Percentiles rank a stretch among this genome's conserved stretches.
These are phyloP conservation scores for Candida chauliodis DNA, from an alignment of 805 yeast species.

Conservation along the genomic window DNA sequence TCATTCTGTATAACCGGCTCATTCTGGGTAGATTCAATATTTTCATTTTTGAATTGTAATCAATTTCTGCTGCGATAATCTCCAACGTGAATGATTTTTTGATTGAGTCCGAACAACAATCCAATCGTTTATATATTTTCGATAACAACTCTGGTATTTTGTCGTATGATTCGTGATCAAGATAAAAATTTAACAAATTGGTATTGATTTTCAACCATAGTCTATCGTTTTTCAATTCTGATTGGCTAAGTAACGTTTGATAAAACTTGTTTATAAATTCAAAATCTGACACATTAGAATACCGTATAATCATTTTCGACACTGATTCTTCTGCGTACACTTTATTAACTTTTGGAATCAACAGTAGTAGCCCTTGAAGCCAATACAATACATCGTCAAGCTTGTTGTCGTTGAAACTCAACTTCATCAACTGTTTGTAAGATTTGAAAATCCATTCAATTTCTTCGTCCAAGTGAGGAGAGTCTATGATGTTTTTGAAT, in stretches of 20 bases:
- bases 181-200: slow-evolving; percentile 33
- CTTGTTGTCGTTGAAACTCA: slow-evolving; percentile 21
- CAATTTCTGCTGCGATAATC: slow-evolving; percentile 63
- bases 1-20: slow-evolving; percentile 45
- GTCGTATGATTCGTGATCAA: slow-evolving; percentile 8
- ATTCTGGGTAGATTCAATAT: slow-evolving; percentile 34
- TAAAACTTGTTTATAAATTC: slow-evolving; percentile 28
- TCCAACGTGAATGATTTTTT: slow-evolving; percentile 53
- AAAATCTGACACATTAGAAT: slow-evolving; percentile 24
- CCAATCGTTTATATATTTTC: slow-evolving; percentile 35
- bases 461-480: slow-evolving; percentile 13
- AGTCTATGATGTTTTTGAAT: slow-evolving; percentile 14
- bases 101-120: slow-evolving; percentile 40
- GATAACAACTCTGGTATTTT: slow-evolving; percentile 31
- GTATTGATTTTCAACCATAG: slow-evolving; percentile 48
- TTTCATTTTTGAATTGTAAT: slow-evolving; percentile 41
- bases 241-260: slow-evolving; percentile 21
- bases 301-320: slow-evolving; percentile 31
- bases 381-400: slow-evolving; percentile 20
- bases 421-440: slow-evolving; percentile 39
- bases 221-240: slow-evolving; percentile 29
- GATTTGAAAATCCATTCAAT: slow-evolving; percentile 37
- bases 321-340: slow-evolving; percentile 39
- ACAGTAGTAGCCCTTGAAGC: slow-evolving; percentile 19
- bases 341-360: slow-evolving; percentile 26